A percentile compares a stretch with the other conserved stretches of the same genome.
Conservation (phyloP, 2,329 filamentous ascomycete genomes). For the Chrysoporthe puriensis region DNA sequence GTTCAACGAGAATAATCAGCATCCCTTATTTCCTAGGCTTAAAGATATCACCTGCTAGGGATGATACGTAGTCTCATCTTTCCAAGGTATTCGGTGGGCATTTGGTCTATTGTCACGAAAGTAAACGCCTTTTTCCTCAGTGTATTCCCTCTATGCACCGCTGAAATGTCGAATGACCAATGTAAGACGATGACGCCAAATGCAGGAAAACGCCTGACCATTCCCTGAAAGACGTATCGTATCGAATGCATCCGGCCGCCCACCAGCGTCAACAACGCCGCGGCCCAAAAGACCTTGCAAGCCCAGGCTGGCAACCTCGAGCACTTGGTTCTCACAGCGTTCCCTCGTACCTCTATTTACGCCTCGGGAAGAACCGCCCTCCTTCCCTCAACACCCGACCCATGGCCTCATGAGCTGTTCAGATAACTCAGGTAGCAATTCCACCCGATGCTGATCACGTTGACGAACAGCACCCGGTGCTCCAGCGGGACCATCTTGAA, state of each 20-base stretch:
- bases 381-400: conserved; percentile 23
- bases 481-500: conserved; percentile 86
- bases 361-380: neutral
- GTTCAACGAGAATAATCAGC: neutral
- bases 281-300: neutral
- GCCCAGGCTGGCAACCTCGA: neutral
- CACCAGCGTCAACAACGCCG: neutral
- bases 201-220: neutral
- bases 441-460: conserved; percentile 73
- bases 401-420: conserved; percentile 47
- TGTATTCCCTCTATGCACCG: neutral
- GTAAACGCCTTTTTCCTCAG: neutral
- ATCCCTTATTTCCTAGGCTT: neutral
- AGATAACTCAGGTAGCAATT: conserved; percentile 67
- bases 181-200: neutral
- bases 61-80: neutral
- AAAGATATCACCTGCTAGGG: too few relatives aligned
- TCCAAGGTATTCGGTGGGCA: neutral
- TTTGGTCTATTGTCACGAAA: neutral
- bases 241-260: neutral
- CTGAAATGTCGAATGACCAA: neutral
- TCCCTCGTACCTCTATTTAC: neutral
- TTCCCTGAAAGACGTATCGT: neutral
- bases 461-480: conserved; percentile 84
- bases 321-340: neutral